phyloP scores from a whole-genome alignment of 1,284 basidiomycete species.

The Schizophyllum commune region DNA sequence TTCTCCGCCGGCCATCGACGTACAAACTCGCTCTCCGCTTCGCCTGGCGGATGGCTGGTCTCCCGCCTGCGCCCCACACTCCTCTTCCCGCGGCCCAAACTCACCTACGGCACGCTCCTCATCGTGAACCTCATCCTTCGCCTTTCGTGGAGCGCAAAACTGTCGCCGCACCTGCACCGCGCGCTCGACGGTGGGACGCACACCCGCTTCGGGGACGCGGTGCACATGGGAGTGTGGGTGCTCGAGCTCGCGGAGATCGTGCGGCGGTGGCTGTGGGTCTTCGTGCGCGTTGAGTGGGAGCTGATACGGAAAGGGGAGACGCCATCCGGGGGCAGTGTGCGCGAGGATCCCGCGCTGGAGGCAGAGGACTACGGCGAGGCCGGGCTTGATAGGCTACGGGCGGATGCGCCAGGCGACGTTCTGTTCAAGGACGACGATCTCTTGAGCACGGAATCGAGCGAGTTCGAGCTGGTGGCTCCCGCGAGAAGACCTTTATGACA shows the following conservation, averaged over 20 bases:
- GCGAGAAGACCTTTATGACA: neutral
- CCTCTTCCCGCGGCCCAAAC: constrained; percentile 61
- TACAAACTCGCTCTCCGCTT: constrained; percentile 9
- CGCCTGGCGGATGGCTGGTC: constrained; percentile 42
- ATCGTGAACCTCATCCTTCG: constrained; percentile 85
- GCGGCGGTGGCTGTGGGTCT: constrained; percentile 94
- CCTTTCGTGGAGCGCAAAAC: constrained; percentile 91
- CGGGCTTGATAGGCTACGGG: neutral
- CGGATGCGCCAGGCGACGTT: neutral
- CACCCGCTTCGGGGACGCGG: neutral
- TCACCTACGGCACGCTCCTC: constrained; percentile 80
- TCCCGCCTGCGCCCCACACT: constrained; percentile 51
- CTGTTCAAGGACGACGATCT: neutral
- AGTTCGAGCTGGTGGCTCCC: neutral
- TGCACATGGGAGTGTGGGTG: constrained; percentile 55
- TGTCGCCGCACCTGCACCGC: constrained; percentile 83
- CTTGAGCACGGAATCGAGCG: neutral
- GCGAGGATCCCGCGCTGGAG: neutral
- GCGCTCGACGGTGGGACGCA: constrained; percentile 76
- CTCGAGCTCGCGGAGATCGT: constrained; percentile 89
- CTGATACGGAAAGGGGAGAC: constrained; percentile 47
- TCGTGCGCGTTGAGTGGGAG: constrained; percentile 95
- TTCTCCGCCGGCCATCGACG: neutral
- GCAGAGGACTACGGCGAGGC: neutral
- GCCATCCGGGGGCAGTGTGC: neutral